Evolutionary conservation across 2,329 filamentous ascomycete genomes (phyloP).

Genomic region (Exophiala xenobiotica): DNA sequence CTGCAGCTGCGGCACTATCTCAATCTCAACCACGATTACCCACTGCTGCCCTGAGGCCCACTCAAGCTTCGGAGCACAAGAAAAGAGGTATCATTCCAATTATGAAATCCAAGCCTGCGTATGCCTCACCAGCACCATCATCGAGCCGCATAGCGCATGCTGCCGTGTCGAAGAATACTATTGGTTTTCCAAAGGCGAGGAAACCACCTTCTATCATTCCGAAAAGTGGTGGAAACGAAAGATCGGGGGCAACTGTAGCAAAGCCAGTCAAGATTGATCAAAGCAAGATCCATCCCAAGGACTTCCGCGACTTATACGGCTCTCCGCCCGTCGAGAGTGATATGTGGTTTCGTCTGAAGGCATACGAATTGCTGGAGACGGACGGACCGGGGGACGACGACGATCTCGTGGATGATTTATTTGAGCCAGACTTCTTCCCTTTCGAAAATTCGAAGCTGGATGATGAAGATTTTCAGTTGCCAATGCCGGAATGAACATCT

Average conservation of each 20-base stretch:
- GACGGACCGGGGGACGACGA: constrained; percentile 30
- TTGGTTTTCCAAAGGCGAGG: constrained; percentile 81
- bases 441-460: constrained; percentile 32
- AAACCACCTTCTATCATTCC: constrained; percentile 46
- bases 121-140: constrained; percentile 49
- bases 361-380: constrained; percentile 40
- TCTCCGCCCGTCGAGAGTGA: constrained; percentile 43
- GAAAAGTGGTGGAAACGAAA: constrained; percentile 8
- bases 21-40: constrained; percentile 35
- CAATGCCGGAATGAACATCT: constrained; percentile 26
- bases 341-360: constrained; percentile 44
- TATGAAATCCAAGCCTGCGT: constrained; percentile 5
- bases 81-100: constrained; percentile 37
- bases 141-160: constrained; percentile 60
- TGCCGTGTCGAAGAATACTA: constrained; percentile 72
- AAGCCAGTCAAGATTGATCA: constrained; percentile 28
- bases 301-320: constrained; percentile 45
- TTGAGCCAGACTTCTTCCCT: constrained; percentile 26
- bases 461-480: constrained; percentile 29
- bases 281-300: constrained; percentile 40
- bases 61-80: constrained; percentile 40
- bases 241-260: constrained; percentile 30
- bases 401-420: constrained; percentile 32
- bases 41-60: constrained; percentile 36
- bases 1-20: constrained; percentile 42